A percentile compares a stretch with the other conserved stretches of the same genome.
Conservation (phyloP, 495 filamentous ascomycete species). For the Schizothecium vesticola region DNA sequence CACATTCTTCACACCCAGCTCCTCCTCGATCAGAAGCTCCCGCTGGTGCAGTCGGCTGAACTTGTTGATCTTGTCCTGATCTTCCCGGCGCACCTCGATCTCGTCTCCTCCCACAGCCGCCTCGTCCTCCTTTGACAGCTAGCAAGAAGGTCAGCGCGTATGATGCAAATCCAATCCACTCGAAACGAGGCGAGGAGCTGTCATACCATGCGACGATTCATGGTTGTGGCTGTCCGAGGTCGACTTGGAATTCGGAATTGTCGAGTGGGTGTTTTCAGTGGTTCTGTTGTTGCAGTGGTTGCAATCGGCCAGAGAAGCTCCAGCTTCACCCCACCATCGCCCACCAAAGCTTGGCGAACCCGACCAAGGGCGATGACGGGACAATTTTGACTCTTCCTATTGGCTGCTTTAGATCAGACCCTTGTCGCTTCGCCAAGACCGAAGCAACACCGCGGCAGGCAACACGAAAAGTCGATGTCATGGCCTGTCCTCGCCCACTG, state of each 20-base stretch:
- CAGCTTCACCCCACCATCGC: neutral
- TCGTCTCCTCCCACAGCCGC: conserved; percentile 66
- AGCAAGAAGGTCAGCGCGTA: conserved; percentile 11
- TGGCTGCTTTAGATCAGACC: neutral
- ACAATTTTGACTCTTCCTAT: neutral
- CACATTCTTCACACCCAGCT: conserved; percentile 78
- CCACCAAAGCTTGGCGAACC: neutral
- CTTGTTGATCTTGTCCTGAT: conserved; percentile 97
- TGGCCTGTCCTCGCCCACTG: neutral
- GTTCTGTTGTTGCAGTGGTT: neutral
- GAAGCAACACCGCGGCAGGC: neutral
- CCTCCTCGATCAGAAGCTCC: conserved; percentile 69
- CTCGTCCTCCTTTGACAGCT: conserved; percentile 95
- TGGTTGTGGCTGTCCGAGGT: neutral
- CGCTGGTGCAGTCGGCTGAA: conserved; percentile 93
- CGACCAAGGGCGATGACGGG: neutral
- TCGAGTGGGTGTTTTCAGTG: neutral
- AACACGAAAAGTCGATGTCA: neutral
- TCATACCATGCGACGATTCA: conserved; percentile 38
- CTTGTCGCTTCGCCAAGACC: neutral
- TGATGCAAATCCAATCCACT: neutral
- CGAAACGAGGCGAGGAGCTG: neutral
- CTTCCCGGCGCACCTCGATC: conserved; percentile 86
- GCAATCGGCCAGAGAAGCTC: neutral
- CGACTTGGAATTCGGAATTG: conserved; percentile 21